Evolutionary conservation across 108 stramenopile species (phyloP).

Genomic region (Cyclotella sp.): DNA sequence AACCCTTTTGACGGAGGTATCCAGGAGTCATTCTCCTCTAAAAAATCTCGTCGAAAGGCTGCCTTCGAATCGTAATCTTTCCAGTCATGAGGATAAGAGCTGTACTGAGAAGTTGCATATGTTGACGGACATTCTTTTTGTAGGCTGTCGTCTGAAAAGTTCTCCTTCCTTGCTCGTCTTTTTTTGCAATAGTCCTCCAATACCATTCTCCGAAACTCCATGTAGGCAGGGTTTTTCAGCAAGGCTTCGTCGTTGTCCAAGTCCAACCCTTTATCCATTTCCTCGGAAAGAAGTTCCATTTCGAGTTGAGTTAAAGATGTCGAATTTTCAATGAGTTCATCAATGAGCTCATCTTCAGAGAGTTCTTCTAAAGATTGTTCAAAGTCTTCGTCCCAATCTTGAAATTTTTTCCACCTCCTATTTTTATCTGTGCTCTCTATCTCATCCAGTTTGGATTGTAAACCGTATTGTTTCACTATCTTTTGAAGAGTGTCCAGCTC

Average conservation of each 20-base stretch:
- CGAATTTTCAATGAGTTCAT: slow-evolving; percentile 53
- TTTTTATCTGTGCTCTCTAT: slow-evolving; percentile 20
- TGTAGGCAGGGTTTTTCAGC: slow-evolving; percentile 21
- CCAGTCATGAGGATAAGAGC: slow-evolving; percentile 42
- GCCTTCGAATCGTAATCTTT: slow-evolving; percentile 51
- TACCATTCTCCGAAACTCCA: slow-evolving; percentile 48
- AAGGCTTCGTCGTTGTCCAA: slow-evolving; percentile 29
- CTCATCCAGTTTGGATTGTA: slow-evolving; percentile 25
- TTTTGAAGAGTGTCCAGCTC: slow-evolving; percentile 11
- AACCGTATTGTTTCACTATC: slow-evolving; percentile 35
- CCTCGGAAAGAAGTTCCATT: slow-evolving; percentile 46
- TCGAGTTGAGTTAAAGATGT: slow-evolving; percentile 40
- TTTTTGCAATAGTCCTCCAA: slow-evolving; percentile 36
- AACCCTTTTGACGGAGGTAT: slow-evolving; percentile 36
- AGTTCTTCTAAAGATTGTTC: slow-evolving; percentile 32
- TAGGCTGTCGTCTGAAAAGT: not conserved
- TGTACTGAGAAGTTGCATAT: slow-evolving; percentile 13
- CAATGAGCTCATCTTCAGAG: slow-evolving; percentile 41
- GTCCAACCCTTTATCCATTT: slow-evolving; percentile 30
- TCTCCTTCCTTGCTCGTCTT: slow-evolving; percentile 7
- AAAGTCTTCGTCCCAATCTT: slow-evolving; percentile 40
- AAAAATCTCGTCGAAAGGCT: slow-evolving; percentile 51
- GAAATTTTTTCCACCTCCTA: not conserved
- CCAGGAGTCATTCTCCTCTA: slow-evolving; percentile 38
- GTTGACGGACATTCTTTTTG: not conserved